A percentile compares a stretch with the other conserved stretches of the same genome.
Evolutionary conservation across 495 filamentous ascomycete species (phyloP).

Genomic region (Penicillium chermesinum): DNA sequence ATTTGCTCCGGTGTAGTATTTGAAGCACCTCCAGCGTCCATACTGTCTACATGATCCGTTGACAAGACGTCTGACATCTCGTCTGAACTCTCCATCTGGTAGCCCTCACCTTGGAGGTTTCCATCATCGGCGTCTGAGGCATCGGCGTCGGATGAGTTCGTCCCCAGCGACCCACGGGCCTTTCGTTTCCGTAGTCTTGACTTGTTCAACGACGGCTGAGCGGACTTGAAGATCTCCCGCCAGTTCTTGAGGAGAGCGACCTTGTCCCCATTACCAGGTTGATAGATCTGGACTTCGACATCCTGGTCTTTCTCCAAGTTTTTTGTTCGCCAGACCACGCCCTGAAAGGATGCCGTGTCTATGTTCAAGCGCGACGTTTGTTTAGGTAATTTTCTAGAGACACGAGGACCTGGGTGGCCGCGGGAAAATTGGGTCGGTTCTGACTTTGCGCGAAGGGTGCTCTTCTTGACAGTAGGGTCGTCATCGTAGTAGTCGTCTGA

Average conservation of each 20-base stretch:
- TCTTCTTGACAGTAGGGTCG: constrained; percentile 30
- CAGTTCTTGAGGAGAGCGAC: constrained; percentile 48
- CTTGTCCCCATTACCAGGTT: constrained; percentile 35
- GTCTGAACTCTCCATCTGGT: constrained; percentile 12
- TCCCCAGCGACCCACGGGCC: neutral
- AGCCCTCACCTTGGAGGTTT: constrained; percentile 2
- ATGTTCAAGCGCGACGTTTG: constrained; percentile 9
- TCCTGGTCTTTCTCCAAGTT: constrained; percentile 20
- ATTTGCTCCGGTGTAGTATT: constrained; percentile 19
- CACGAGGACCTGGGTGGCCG: neutral
- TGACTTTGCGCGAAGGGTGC: constrained; percentile 12
- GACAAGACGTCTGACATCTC: constrained; percentile 18
- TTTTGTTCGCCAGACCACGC: constrained; percentile 37
- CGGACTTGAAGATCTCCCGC: constrained; percentile 45
- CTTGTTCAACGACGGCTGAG: constrained; percentile 30
- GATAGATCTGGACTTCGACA: constrained; percentile 29
- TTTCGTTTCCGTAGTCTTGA: constrained; percentile 17
- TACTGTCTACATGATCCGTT: constrained; percentile 6
- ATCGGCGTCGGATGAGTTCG: neutral
- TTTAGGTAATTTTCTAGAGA: neutral
- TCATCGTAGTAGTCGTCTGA: constrained; percentile 50
- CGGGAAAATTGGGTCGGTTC: constrained; percentile 2
- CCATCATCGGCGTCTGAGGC: constrained; percentile 10
- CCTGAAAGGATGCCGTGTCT: constrained; percentile 31
- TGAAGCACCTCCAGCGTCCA: constrained; percentile 17